Conservation (phyloP, 1,284 basidiomycete genomes). For the Papiliotrema fonsecae region DNA sequence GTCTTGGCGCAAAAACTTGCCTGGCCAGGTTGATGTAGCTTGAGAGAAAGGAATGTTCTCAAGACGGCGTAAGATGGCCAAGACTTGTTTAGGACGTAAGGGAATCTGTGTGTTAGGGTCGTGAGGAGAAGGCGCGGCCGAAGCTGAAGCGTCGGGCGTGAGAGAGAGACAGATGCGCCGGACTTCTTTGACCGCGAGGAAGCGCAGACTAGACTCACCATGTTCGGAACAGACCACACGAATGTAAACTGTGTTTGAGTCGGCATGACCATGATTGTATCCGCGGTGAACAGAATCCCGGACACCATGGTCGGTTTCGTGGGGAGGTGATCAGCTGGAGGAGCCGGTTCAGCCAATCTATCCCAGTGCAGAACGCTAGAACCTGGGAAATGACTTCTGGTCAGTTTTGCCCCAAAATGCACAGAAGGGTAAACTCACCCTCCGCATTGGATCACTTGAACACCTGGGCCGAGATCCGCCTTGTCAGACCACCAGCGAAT, state of each 20-base stretch:
- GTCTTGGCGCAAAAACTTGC: constrained; percentile 31
- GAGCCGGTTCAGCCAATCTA: constrained; percentile 31
- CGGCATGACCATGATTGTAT: constrained; percentile 45
- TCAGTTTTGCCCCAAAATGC: not conserved
- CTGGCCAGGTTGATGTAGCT: constrained; percentile 42
- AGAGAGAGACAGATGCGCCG: too few species aligned
- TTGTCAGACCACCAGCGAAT: constrained; percentile 32
- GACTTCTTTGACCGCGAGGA: not conserved
- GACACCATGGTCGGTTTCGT: constrained; percentile 25
- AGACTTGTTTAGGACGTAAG: constrained; percentile 31
- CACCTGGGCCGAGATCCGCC: constrained; percentile 18
- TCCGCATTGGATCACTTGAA: constrained; percentile 42
- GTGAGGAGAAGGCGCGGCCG: not conserved
- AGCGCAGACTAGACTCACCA: constrained; percentile 35
- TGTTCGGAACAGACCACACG: constrained; percentile 46
- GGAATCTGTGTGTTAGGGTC: constrained; percentile 31
- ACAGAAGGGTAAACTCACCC: too few species aligned
- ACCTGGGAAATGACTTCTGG: constrained; percentile 43
- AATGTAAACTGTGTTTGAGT: constrained; percentile 41
- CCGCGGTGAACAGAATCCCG: constrained; percentile 38
- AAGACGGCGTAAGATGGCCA: constrained; percentile 22
- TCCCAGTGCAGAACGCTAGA: constrained; percentile 45
- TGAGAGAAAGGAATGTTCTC: constrained; percentile 27
- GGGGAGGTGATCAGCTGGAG: constrained; percentile 19
- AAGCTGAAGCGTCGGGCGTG: too few species aligned